Conservation (phyloP, 2,329 filamentous ascomycete species). For the Lecanicillium sp. region DNA sequence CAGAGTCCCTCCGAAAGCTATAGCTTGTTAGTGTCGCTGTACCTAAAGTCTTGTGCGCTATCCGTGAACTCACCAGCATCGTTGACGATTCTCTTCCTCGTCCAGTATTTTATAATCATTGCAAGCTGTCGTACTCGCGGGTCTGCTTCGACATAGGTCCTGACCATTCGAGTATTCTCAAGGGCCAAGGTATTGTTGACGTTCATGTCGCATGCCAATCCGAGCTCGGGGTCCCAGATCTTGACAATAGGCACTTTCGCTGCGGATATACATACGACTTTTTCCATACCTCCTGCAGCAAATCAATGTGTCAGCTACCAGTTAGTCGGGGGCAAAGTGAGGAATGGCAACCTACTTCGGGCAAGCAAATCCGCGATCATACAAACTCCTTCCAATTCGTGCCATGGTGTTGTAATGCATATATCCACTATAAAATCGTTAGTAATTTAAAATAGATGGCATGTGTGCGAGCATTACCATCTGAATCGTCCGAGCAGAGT, state of each 20-base stretch:
- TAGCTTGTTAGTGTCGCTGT: conserved; percentile 12
- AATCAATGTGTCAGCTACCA: conserved; percentile 26
- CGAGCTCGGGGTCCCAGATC: conserved; percentile 91
- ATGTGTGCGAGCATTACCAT: conserved; percentile 54
- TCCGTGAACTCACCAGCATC: conserved; percentile 71
- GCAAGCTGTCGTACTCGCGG: conserved; percentile 83
- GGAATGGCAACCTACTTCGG: conserved; percentile 72
- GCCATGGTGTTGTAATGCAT: conserved; percentile 89
- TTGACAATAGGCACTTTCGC: conserved; percentile 98
- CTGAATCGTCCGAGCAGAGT: conserved; percentile 90
- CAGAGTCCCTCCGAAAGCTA: conserved; percentile 85
- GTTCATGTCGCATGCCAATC: conserved; percentile 93
- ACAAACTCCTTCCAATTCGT: conserved; percentile 82
- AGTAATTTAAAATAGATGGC: conserved; percentile 15
- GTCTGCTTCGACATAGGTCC: conserved; percentile 91
- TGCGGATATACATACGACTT: conserved; percentile 86
- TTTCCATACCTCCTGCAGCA: conserved; percentile 82
- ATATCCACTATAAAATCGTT: conserved; percentile 67
- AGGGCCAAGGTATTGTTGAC: conserved; percentile 94
- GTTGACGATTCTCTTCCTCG: conserved; percentile 83
- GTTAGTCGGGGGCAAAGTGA: background rate
- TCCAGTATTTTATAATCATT: conserved; percentile 98
- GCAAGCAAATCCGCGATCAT: conserved; percentile 80
- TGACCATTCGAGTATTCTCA: conserved; percentile 96
- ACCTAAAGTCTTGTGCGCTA: background rate